Evolutionary conservation across 2,329 filamentous ascomycete genomes (phyloP).

Genomic region (Penicillium sp.): DNA sequence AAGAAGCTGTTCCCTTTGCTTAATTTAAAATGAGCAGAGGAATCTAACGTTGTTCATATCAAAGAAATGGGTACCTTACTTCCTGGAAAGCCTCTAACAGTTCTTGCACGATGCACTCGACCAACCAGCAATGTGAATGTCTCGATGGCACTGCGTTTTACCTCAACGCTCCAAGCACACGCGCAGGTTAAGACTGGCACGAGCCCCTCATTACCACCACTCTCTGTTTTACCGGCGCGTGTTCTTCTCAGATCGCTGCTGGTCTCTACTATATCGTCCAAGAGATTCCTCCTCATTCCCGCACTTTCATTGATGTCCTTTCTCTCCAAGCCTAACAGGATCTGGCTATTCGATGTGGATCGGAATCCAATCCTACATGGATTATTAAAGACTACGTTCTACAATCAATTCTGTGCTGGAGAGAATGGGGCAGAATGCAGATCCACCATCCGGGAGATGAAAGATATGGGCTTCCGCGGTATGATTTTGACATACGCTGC

Average conservation of each 20-base stretch:
- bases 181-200: slow-evolving; percentile 7
- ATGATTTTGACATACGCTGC: slow-evolving; percentile 81
- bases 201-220: slow-evolving; percentile 15
- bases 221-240: slow-evolving; percentile 32
- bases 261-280: slow-evolving; percentile 49
- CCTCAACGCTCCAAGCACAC: slow-evolving; percentile 17
- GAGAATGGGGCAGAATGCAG: slow-evolving; percentile 67
- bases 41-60: fast-evolving
- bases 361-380: slow-evolving; percentile 67
- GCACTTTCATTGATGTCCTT: slow-evolving; percentile 66
- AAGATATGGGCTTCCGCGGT: slow-evolving; percentile 73
- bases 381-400: slow-evolving; percentile 65
- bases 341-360: slow-evolving; percentile 65
- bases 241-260: slow-evolving; percentile 44
- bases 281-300: slow-evolving; percentile 60
- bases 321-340: slow-evolving; percentile 58
- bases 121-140: background rate
- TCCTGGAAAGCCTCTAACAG: slow-evolving; percentile 1
- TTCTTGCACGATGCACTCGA: background rate
- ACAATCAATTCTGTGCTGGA: slow-evolving; percentile 86
- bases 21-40: background rate
- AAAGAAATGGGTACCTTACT: slow-evolving; percentile 2
- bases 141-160: slow-evolving; percentile 8
- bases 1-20: slow-evolving; percentile 1
- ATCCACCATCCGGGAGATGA: slow-evolving; percentile 62